Percentiles rank a stretch among this genome's conserved stretches.
These are phyloP conservation scores for Adansonia gregorii DNA, from an alignment of 441 rosid species.

Conservation along the genomic window DNA sequence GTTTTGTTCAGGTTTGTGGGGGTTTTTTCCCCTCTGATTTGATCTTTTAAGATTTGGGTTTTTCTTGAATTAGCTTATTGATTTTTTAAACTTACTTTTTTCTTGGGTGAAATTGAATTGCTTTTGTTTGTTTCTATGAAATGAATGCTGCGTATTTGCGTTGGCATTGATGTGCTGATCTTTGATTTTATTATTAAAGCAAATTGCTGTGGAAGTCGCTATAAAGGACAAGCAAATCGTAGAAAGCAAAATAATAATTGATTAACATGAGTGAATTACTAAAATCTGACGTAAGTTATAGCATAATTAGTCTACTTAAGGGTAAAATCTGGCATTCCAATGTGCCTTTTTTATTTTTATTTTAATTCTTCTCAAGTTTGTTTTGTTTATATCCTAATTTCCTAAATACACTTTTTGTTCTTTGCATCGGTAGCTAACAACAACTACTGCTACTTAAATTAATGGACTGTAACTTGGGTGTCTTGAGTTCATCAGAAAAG, in stretches of 20 bases:
- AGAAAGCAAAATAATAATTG: background rate
- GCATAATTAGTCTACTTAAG: background rate
- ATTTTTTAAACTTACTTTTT: background rate
- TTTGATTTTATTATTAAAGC: background rate
- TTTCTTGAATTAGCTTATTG: conserved; percentile 7
- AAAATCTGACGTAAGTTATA: background rate
- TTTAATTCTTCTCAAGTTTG: background rate
- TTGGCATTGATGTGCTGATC: background rate
- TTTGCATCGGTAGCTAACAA: background rate
- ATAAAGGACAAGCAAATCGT: background rate
- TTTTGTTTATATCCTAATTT: background rate
- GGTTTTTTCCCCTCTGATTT: background rate
- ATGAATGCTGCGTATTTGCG: background rate
- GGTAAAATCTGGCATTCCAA: background rate
- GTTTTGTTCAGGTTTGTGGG: conserved; percentile 70
- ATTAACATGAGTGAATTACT: background rate
- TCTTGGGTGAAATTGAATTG: background rate
- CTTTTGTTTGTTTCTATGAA: background rate
- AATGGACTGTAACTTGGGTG: background rate
- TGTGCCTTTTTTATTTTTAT: background rate
- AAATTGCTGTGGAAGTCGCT: background rate
- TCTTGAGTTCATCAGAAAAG: background rate
- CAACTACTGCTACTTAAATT: background rate
- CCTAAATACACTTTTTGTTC: background rate
- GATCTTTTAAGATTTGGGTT: background rate